These are phyloP conservation scores for Talaromyces nanjingensis DNA, from an alignment of 495 filamentous ascomycete species.

Conservation along the genomic window DNA sequence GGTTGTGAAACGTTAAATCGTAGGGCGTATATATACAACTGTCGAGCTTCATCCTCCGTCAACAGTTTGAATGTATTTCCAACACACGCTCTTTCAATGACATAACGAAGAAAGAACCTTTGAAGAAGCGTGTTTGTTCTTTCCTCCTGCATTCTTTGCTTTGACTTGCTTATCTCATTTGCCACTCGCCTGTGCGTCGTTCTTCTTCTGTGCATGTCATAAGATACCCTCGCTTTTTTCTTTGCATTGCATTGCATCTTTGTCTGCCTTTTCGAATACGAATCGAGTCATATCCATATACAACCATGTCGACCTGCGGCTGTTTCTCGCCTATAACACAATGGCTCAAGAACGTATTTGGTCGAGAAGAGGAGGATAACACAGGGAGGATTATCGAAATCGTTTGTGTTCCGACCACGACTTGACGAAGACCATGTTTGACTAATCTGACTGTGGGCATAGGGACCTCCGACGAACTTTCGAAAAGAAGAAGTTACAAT, in stretches of 20 bases:
- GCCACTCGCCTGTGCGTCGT: background rate
- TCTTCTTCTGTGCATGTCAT: background rate
- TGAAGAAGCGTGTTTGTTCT: background rate
- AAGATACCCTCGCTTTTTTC: conserved; percentile 5
- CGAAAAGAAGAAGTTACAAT: conserved; percentile 37
- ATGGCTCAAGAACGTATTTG: conserved; percentile 31
- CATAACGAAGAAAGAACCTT: background rate
- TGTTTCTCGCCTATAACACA: conserved; percentile 35
- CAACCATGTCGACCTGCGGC: conserved; percentile 2
- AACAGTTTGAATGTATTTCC: background rate
- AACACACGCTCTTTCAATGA: background rate
- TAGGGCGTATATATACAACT: background rate
- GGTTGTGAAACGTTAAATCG: background rate
- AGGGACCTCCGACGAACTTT: conserved; percentile 41
- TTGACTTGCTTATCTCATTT: background rate
- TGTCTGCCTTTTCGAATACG: background rate
- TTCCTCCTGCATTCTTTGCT: background rate
- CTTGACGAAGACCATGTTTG: background rate
- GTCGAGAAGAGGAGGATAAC: conserved; percentile 13
- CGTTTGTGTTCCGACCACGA: conserved; percentile 18
- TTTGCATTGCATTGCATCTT: conserved; percentile 6
- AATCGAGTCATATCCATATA: background rate
- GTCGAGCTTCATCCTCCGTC: background rate
- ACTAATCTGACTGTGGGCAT: background rate
- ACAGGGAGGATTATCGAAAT: conserved; percentile 26